Percentiles rank a stretch among this genome's conserved stretches.
phyloP scores from a whole-genome alignment of 257 asterid species.

The Solanum pimpinellifolium region DNA sequence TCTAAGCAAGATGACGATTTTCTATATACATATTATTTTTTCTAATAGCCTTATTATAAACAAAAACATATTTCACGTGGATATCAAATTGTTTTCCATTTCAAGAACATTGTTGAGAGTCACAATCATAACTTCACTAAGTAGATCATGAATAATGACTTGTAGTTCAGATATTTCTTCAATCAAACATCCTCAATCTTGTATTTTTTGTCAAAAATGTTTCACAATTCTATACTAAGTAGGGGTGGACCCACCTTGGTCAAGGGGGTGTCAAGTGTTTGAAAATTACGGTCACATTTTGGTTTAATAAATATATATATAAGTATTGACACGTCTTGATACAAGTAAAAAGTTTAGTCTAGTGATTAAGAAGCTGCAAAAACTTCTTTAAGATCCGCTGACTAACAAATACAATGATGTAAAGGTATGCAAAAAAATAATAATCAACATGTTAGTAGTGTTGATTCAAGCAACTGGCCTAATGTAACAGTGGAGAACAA shows the following conservation, averaged over 20 bases:
- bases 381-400: no score
- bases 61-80: neutral
- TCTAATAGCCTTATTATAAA: neutral
- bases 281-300: no score
- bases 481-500: neutral
- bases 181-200: neutral
- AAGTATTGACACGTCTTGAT: no score
- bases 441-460: neutral
- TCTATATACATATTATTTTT: no score
- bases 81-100: neutral
- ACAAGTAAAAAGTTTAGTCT: no score
- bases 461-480: constrained; percentile 1
- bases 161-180: neutral
- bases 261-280: no score
- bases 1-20: neutral
- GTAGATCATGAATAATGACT: neutral
- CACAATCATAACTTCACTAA: neutral
- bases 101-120: neutral
- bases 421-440: neutral
- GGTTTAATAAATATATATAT: no score
- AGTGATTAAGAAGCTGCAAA: no score
- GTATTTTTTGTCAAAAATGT: neutral
- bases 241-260: no score
- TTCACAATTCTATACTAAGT: neutral
- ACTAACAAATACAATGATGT: neutral